phyloP scores from a whole-genome alignment of 106 monocot species.

The Agapanthus africanus region DNA sequence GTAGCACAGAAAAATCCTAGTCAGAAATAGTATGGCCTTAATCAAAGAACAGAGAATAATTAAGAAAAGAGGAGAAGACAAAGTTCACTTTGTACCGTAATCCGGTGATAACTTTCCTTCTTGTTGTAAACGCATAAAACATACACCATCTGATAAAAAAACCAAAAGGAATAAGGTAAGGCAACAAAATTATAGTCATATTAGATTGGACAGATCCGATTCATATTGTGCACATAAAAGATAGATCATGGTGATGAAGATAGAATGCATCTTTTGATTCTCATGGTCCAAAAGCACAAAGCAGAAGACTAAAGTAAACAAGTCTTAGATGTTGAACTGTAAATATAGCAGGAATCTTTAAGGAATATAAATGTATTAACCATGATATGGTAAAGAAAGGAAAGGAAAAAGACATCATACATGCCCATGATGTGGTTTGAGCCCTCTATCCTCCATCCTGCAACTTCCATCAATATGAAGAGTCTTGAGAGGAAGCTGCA shows the following conservation, averaged over 20 bases:
- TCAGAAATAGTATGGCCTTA: too few relatives aligned
- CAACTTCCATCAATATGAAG: slow-evolving; percentile 85
- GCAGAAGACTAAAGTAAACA: neutral
- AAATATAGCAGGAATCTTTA: too few relatives aligned
- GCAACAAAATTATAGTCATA: neutral
- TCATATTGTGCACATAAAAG: neutral
- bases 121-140: slow-evolving; percentile 28
- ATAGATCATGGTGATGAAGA: neutral
- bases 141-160: slow-evolving; percentile 26
- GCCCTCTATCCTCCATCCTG: slow-evolving; percentile 86
- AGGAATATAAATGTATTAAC: too few relatives aligned
- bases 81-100: slow-evolving; percentile 18
- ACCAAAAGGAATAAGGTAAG: neutral
- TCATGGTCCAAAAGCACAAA: neutral
- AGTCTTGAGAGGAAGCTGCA: slow-evolving; percentile 69
- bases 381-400: too few relatives aligned
- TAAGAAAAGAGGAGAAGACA: slow-evolving; percentile 1
- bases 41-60: neutral
- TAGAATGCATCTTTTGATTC: neutral
- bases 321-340: neutral
- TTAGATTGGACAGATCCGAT: neutral
- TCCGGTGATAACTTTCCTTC: slow-evolving; percentile 18
- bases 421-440: slow-evolving; percentile 76
- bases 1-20: neutral
- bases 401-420: too few relatives aligned